A percentile compares a stretch with the other conserved stretches of the same genome.
Evolutionary conservation across 2,329 filamentous ascomycete genomes (phyloP).

Genomic region (Decorospora gaudefroyi): DNA sequence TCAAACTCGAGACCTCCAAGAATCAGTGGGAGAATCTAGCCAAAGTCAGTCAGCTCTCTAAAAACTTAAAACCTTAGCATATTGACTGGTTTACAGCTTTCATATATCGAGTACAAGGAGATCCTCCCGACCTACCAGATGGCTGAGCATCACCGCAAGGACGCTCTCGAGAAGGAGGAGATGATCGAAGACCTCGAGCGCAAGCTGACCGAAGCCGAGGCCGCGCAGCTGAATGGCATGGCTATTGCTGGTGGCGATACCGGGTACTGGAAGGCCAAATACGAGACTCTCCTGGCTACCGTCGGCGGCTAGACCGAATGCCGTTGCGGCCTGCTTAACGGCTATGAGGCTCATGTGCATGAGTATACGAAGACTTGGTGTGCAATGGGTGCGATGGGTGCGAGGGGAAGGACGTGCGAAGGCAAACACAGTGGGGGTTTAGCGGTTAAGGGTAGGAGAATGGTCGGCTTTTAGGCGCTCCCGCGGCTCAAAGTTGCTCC

Average conservation of each 20-base stretch:
- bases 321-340: too few species aligned
- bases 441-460: too few species aligned
- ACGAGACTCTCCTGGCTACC: constrained; percentile 27
- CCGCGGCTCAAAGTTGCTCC: too few species aligned
- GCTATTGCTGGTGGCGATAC: constrained; percentile 10
- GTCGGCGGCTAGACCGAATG: constrained; percentile 18
- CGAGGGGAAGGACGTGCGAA: too few species aligned
- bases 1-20: constrained; percentile 12
- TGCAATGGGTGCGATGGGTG: too few species aligned
- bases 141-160: constrained; percentile 25
- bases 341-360: too few species aligned
- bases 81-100: constrained; percentile 22
- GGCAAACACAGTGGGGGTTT: too few species aligned
- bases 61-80: not conserved
- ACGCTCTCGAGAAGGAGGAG: constrained; percentile 17
- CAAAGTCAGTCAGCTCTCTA: constrained; percentile 15
- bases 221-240: constrained; percentile 18
- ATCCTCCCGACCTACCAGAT: constrained; percentile 28
- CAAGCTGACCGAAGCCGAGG: constrained; percentile 22
- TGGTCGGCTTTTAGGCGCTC: too few species aligned
- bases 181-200: constrained; percentile 25
- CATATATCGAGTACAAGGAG: constrained; percentile 35
- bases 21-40: constrained; percentile 32
- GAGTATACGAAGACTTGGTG: too few species aligned
- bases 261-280: constrained; percentile 35